Conservation (phyloP, 2,329 filamentous ascomycete genomes). For the Phaeophleospora eucalypticola region DNA sequence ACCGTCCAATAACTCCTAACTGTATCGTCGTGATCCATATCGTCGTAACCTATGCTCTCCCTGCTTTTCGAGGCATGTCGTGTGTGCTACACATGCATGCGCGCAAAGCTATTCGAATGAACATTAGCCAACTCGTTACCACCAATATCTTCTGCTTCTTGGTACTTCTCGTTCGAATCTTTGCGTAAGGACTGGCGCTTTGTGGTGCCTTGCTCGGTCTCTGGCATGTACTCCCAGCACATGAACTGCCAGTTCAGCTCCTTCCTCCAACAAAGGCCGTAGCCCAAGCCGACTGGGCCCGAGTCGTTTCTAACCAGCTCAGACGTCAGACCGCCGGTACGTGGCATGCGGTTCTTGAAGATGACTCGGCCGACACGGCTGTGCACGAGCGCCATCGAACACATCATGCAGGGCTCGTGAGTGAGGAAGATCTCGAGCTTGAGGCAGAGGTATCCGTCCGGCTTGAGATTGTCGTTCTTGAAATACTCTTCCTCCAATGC, state of each 20-base stretch:
- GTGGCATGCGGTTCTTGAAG: slow-evolving; percentile 72
- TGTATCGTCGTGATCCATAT: slow-evolving; percentile 21
- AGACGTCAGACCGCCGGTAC: slow-evolving; percentile 77
- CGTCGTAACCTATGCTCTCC: slow-evolving; percentile 30
- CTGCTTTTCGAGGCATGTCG: slow-evolving; percentile 28
- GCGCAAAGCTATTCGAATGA: slow-evolving; percentile 33
- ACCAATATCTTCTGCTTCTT: slow-evolving; percentile 15
- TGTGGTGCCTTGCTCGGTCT: slow-evolving; percentile 20
- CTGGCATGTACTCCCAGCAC: slow-evolving; percentile 62
- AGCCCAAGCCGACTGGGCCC: slow-evolving; percentile 41
- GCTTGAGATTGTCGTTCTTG: slow-evolving; percentile 59
- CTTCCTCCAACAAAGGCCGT: slow-evolving; percentile 62
- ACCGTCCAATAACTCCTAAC: slow-evolving; percentile 11
- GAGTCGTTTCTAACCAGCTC: slow-evolving; percentile 48
- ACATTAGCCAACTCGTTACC: slow-evolving; percentile 27
- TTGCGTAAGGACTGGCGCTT: slow-evolving; percentile 20
- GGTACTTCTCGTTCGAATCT: slow-evolving; percentile 24
- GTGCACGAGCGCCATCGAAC: slow-evolving; percentile 92
- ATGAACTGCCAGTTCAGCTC: slow-evolving; percentile 84
- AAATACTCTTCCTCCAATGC: slow-evolving; percentile 61
- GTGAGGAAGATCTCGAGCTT: slow-evolving; percentile 90
- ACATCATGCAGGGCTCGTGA: slow-evolving; percentile 95
- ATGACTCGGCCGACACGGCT: slow-evolving; percentile 85
- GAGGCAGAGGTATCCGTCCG: slow-evolving; percentile 88
- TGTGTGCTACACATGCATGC: slow-evolving; percentile 36